Evolutionary conservation across 208 protist genomes (phyloP), one percentile per base, ranked within the genome.

Genomic region (Leishmania tropica): DNA sequence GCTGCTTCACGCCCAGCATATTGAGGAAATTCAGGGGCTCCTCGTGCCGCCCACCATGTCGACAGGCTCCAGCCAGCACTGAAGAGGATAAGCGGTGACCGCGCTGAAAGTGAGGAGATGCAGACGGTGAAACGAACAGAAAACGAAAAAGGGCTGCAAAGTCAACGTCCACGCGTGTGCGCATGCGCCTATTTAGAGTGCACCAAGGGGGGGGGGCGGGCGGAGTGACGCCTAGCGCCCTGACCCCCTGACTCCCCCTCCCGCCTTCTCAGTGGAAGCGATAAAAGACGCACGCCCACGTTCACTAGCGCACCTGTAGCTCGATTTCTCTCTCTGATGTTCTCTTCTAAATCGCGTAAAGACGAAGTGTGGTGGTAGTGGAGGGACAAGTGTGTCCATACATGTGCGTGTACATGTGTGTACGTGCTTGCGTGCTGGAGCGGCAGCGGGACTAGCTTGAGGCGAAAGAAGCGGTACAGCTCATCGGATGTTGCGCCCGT

Each of bases 11-110:
- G 87, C 85, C 21, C 79, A 89, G 73, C 91, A 88, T 58, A 74
- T 88, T 15, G 88, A 89, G 75, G 78, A 91, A 70, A 81, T 91
- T 58, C 85, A 92, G 79, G 81, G 56, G 28, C 80, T 90, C 56
- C 81, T 90, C 51, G 80, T 83, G 3, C 76, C 76, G 7, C 76
- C 84, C 11, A n/a, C 73, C 47, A 48, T 75, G 45, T 80, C 84
- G 17, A 74, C 67, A 48, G 68, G 51, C 45, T 77, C 78, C 31
- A 80, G 48, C 13, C 54, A 68, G 5, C 51, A 78, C 53, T 76
- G 70, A 81, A 10, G 58, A 35, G 40, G 60, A 35, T 62, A 28
- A 45, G 42, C 8, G 13, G 53, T 51, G 83, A 68, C 60, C 13
- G 17, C 15, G 28, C 4, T 40, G 54, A 78, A 68, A 13, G 21